A percentile compares a stretch with the other conserved stretches of the same genome.
Conservation (phyloP, 2,329 filamentous ascomycete genomes). For the Hypocrella siamensis region DNA sequence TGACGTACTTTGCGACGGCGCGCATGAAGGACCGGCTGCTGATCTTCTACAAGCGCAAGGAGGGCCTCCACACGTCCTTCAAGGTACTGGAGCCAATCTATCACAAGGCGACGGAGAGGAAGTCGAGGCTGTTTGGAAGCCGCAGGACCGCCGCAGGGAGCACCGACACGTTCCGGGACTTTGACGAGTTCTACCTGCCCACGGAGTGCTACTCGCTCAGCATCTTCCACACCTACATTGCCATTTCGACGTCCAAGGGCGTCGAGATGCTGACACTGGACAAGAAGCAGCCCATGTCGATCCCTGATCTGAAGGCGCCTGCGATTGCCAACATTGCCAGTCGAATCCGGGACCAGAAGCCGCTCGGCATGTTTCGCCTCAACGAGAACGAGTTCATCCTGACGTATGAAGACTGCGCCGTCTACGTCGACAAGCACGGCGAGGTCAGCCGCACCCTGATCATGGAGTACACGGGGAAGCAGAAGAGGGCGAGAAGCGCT, state of each 20-base stretch:
- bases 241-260: constrained; percentile 78
- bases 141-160: constrained; percentile 47
- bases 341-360: constrained; percentile 68
- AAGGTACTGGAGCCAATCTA: constrained; percentile 93
- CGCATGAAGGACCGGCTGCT: constrained; percentile 93
- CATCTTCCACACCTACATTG: constrained; percentile 86
- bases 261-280: constrained; percentile 94
- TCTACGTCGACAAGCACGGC: constrained; percentile 96
- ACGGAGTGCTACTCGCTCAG: constrained; percentile 91
- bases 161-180: constrained; percentile 94
- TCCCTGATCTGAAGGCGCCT: constrained; percentile 69
- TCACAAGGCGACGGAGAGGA: constrained; percentile 80
- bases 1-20: constrained; percentile 91
- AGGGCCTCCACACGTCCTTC: constrained; percentile 84
- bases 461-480: constrained; percentile 96
- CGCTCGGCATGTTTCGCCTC: constrained; percentile 91
- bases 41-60: constrained; percentile 94
- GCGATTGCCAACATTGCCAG: constrained; percentile 73
- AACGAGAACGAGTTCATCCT: constrained; percentile 86
- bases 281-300: constrained; percentile 89
- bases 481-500: constrained; percentile 61
- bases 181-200: constrained; percentile 96
- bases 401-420: constrained; percentile 88
- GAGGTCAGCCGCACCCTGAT: constrained; percentile 88
- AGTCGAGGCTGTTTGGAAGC: constrained; percentile 47